Conservation (phyloP, 2,329 filamentous ascomycete species). For the Emergomyces pasteurianus region DNA sequence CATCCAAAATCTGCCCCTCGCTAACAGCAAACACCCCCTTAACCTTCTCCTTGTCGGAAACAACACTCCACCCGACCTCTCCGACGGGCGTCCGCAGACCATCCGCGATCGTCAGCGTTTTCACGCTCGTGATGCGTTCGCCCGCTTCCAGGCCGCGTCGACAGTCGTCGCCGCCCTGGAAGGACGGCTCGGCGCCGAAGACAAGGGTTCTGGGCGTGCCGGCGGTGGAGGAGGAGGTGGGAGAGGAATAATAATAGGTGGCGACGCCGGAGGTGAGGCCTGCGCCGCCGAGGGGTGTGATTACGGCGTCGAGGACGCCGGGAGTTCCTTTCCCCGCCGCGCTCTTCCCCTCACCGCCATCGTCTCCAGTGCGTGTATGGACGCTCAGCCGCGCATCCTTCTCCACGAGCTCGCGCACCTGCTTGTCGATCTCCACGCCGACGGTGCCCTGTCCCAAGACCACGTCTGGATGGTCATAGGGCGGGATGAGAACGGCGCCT, state of each 20-base stretch:
- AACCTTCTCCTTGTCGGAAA: conserved; percentile 61
- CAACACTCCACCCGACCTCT: conserved; percentile 60
- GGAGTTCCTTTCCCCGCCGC: background rate
- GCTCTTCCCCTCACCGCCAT: conserved; percentile 1
- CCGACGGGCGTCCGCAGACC: conserved; percentile 78
- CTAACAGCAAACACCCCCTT: conserved; percentile 58
- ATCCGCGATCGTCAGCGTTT: conserved; percentile 73
- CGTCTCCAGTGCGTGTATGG: conserved; percentile 5
- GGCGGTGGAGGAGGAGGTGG: too few relatives aligned
- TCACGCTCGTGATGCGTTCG: conserved; percentile 54
- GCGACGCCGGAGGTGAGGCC: conserved; percentile 78
- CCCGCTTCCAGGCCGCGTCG: conserved; percentile 56
- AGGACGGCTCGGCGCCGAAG: conserved; percentile 77
- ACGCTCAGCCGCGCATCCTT: conserved; percentile 18
- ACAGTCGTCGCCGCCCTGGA: conserved; percentile 74
- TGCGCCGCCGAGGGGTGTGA: conserved; percentile 77
- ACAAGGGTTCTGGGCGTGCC: conserved; percentile 54
- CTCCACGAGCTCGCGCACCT: conserved; percentile 48
- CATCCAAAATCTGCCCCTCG: conserved; percentile 68
- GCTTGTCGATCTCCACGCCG: conserved; percentile 67
- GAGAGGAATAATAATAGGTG: conserved; percentile 54
- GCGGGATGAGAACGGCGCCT: conserved; percentile 68
- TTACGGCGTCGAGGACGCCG: conserved; percentile 51
- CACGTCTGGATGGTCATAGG: conserved; percentile 86
- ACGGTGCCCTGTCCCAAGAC: conserved; percentile 89